phyloP scores from a whole-genome alignment of 495 filamentous ascomycete species.

The Penicillium parvum region DNA sequence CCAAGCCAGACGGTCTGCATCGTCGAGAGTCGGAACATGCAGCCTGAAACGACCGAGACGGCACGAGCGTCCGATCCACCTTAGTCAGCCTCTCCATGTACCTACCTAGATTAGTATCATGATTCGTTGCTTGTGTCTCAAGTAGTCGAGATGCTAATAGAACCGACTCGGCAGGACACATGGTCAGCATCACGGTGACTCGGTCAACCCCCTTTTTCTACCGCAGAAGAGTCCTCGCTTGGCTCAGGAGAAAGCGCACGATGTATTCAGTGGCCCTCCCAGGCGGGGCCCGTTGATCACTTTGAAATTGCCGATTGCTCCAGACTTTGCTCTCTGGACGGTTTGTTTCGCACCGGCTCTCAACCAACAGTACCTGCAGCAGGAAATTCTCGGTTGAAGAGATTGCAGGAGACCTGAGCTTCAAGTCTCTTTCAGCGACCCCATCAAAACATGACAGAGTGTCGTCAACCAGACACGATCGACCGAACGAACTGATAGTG shows the following conservation, averaged over 20 bases:
- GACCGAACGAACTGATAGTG: conserved; percentile 17
- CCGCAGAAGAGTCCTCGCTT: conserved; percentile 1
- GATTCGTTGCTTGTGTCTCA: no score
- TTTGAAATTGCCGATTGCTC: conserved; percentile 9
- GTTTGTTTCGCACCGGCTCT: neutral
- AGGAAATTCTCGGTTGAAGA: neutral
- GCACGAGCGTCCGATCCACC: conserved; percentile 23
- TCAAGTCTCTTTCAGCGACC: neutral
- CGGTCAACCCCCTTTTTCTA: conserved; percentile 8
- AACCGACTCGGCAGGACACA: no score
- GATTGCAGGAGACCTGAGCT: conserved; percentile 3
- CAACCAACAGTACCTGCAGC: neutral
- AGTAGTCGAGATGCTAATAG: no score
- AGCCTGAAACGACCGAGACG: conserved; percentile 28
- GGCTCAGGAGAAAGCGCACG: neutral
- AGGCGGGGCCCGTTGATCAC: conserved; percentile 6
- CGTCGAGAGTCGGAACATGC: conserved; percentile 18
- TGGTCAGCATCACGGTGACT: no score
- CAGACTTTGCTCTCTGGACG: neutral
- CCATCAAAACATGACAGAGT: conserved; percentile 12
- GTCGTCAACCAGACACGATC: conserved; percentile 19
- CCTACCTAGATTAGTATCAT: no score
- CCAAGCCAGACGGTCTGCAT: no score
- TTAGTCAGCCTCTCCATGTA: conserved; percentile 11
- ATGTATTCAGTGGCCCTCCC: conserved; percentile 3